A percentile compares a stretch with the other conserved stretches of the same genome.
phyloP scores from a whole-genome alignment of 2,329 filamentous ascomycete genomes.

The Cladosporium cucumerinum region DNA sequence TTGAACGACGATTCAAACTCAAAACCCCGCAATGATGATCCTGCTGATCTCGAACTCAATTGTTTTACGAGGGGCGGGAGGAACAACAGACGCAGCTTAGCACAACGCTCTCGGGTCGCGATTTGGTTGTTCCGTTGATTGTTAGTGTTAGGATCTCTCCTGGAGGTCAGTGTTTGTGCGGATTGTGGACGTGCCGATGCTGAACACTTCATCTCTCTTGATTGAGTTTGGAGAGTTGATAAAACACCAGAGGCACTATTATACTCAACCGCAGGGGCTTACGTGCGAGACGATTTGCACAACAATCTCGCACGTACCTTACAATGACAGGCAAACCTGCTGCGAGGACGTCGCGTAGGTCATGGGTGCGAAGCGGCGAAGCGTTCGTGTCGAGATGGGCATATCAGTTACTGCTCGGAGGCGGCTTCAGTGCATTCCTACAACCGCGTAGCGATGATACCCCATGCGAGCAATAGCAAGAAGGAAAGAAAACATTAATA shows the following conservation, averaged over 20 bases:
- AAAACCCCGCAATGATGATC: neutral
- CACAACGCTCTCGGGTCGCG: neutral
- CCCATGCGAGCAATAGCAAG: neutral
- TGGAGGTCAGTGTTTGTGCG: neutral
- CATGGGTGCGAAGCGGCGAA: neutral
- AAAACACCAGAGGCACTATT: neutral
- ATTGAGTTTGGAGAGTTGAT: neutral
- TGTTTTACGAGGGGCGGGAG: neutral
- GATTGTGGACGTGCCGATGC: neutral
- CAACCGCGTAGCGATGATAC: neutral
- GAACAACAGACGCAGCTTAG: neutral
- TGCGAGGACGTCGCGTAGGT: neutral
- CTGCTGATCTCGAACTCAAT: neutral
- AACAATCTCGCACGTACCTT: neutral
- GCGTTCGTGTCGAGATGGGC: neutral
- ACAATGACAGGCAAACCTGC: neutral
- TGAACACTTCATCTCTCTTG: neutral
- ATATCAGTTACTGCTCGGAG: neutral
- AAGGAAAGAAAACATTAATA: neutral
- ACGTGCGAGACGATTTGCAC: neutral
- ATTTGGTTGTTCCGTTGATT: neutral
- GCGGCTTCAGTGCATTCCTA: neutral
- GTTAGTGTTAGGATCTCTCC: neutral
- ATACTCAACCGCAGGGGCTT: neutral
- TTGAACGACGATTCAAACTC: neutral